Percentiles rank a stretch among this genome's conserved stretches.
Conservation (phyloP, 805 yeast species). For the Candida orba region DNA sequence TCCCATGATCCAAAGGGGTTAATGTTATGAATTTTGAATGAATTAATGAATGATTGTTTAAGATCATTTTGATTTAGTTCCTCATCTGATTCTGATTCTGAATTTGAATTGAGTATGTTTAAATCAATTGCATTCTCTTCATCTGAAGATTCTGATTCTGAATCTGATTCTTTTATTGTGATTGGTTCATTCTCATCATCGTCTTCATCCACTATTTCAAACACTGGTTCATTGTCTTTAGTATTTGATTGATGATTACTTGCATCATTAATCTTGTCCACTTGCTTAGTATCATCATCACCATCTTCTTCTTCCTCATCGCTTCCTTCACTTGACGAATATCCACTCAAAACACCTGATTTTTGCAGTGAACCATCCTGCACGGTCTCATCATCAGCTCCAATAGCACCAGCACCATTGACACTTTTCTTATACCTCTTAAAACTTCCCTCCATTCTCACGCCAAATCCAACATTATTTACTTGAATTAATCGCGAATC, state of each 20-base stretch:
- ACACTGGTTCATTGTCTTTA: conserved; percentile 10
- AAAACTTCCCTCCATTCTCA: too few relatives aligned
- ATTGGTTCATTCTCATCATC: too few relatives aligned
- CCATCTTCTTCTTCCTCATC: not conserved
- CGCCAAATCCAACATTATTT: too few relatives aligned
- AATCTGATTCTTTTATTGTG: too few relatives aligned
- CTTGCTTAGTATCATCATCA: too few relatives aligned
- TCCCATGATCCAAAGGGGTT: conserved; percentile 46
- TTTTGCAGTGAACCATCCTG: not conserved
- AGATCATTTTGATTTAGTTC: not conserved
- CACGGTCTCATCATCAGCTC: too few relatives aligned
- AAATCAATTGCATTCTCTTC: conserved; percentile 19
- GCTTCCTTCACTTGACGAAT: conserved; percentile 16
- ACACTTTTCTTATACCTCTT: too few relatives aligned
- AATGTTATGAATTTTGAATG: conserved; percentile 28
- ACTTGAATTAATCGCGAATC: too few relatives aligned
- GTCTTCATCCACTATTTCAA: conserved; percentile 9
- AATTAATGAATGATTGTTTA: conserved; percentile 22
- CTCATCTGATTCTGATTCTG: conserved; percentile 2
- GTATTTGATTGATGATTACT: not conserved
- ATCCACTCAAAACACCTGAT: conserved; percentile 7
- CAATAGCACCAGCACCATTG: too few relatives aligned
- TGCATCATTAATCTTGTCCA: too few relatives aligned
- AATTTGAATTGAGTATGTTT: conserved; percentile 8
- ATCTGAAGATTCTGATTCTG: conserved; percentile 7